Evolutionary conservation across 1,284 basidiomycete genomes (phyloP).

Genomic region (Anthracocystis walkeri): DNA sequence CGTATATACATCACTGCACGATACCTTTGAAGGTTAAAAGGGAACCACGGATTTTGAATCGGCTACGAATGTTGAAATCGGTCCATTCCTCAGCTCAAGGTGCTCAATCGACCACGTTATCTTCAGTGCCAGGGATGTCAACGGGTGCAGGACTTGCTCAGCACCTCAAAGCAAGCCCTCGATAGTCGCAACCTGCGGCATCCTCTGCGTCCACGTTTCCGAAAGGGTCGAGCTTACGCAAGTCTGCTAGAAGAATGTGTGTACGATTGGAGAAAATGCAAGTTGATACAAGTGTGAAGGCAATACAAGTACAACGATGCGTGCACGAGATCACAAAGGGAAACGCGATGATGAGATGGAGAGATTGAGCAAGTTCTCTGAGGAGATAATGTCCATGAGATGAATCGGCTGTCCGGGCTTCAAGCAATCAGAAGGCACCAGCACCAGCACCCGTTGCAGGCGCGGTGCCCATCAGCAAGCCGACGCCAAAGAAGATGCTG

Average conservation of each 20-base stretch:
- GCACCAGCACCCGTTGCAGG: not conserved
- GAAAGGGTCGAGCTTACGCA: too few species aligned
- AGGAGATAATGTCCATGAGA: too few species aligned
- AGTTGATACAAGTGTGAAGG: conserved; percentile 1
- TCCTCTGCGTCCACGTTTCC: not conserved
- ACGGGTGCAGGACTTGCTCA: conserved; percentile 26
- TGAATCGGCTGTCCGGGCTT: not conserved
- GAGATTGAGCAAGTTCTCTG: not conserved
- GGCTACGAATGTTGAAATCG: conserved; percentile 13
- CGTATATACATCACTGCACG: not conserved
- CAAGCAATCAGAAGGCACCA: not conserved
- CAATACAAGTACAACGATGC: conserved; percentile 7
- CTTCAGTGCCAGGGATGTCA: conserved; percentile 37
- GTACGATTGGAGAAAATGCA: too few species aligned
- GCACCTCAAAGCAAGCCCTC: not conserved
- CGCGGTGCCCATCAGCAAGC: conserved; percentile 10
- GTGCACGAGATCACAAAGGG: not conserved
- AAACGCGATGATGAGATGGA: not conserved
- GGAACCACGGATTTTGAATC: conserved; percentile 33
- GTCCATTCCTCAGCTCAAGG: conserved; percentile 15
- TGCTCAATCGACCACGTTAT: conserved; percentile 32
- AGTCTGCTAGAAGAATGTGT: too few species aligned
- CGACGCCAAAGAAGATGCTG: conserved; percentile 44
- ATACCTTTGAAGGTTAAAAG: conserved; percentile 45
- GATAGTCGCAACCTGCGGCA: not conserved